phyloP scores from a whole-genome alignment of 2,329 filamentous ascomycete species.

The Cladosporium sp. region DNA sequence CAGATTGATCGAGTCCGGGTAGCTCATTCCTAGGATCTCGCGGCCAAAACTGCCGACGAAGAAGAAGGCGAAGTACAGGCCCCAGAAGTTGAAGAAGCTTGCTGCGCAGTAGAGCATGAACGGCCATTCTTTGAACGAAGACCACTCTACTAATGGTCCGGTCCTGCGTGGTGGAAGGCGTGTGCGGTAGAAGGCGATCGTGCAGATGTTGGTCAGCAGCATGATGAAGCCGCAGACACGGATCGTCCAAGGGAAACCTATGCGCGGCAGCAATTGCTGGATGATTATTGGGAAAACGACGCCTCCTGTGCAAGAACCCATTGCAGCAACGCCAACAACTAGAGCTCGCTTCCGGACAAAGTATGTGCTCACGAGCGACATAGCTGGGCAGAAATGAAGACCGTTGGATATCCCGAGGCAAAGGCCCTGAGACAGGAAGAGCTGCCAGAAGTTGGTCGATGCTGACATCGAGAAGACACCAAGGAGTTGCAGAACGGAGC shows the following conservation, averaged over 20 bases:
- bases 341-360: conserved; percentile 58
- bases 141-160: conserved; percentile 45
- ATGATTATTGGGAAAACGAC: conserved; percentile 56
- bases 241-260: conserved; percentile 59
- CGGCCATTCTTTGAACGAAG: conserved; percentile 43
- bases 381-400: conserved; percentile 62
- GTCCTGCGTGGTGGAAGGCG: conserved; percentile 46
- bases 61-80: conserved; percentile 39
- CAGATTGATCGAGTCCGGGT: conserved; percentile 54
- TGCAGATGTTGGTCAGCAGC: conserved; percentile 32
- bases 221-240: conserved; percentile 54
- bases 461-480: conserved; percentile 56
- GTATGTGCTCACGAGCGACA: conserved; percentile 67
- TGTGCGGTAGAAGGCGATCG: conserved; percentile 34
- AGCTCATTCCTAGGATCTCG: conserved; percentile 44
- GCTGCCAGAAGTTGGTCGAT: conserved; percentile 53
- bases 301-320: conserved; percentile 59
- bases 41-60: conserved; percentile 45
- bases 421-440: conserved; percentile 55
- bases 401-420: conserved; percentile 59
- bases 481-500: conserved; percentile 48
- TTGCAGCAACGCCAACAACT: conserved; percentile 60
- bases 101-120: conserved; percentile 45
- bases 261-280: conserved; percentile 46
- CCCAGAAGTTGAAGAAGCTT: conserved; percentile 50